phyloP scores from a whole-genome alignment of 73 alveolate species.

The Tetrahymena borealis region DNA sequence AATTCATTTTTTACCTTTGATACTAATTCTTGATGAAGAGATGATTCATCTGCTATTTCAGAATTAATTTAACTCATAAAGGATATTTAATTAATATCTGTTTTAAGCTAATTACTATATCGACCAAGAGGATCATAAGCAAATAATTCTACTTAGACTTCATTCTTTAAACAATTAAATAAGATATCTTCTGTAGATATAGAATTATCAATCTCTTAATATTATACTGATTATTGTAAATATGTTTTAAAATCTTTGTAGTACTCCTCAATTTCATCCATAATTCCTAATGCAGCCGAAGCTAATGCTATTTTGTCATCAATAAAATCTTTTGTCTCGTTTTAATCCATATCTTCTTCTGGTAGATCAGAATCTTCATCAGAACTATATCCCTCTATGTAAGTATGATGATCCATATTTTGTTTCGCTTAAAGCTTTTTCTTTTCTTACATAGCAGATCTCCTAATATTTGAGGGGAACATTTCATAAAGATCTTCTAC shows the following conservation, averaged over 20 bases:
- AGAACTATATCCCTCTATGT: not conserved
- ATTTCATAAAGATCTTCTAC: not conserved
- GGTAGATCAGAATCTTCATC: not conserved
- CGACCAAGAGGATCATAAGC: not conserved
- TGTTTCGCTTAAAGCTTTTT: not conserved
- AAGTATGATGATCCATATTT: not conserved
- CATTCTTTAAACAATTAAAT: not conserved
- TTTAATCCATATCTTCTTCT: not conserved
- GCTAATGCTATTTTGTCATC: not conserved
- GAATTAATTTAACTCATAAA: not conserved
- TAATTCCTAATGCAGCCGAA: not conserved
- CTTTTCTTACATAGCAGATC: not conserved
- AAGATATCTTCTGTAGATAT: not conserved
- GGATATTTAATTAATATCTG: not conserved
- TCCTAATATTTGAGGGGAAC: not conserved
- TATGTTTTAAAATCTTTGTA: not conserved
- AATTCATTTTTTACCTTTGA: not conserved
- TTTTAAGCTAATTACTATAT: not conserved
- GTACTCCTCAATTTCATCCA: not conserved
- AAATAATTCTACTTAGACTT: not conserved
- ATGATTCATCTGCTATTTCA: not conserved
- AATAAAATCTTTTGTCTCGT: not conserved
- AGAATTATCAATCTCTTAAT: not conserved
- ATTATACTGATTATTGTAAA: not conserved
- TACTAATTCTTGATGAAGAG: not conserved